A percentile compares a stretch with the other conserved stretches of the same genome.
Conservation (phyloP, 2,329 filamentous ascomycete species). For the Nigrograna mackinnonii region DNA sequence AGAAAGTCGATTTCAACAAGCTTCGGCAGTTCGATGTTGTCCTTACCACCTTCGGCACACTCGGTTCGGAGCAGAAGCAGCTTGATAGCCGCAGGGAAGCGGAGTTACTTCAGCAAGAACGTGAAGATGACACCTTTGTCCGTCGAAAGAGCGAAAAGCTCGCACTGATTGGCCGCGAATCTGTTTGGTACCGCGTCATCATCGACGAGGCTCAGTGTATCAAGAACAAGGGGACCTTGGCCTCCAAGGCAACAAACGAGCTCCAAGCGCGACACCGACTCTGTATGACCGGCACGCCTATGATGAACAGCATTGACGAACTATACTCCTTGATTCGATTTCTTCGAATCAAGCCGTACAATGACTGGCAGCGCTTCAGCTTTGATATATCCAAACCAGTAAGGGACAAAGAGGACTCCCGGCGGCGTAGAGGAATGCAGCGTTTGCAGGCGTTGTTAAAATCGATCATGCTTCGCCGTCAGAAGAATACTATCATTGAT, state of each 20-base stretch:
- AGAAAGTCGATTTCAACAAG: conserved; percentile 58
- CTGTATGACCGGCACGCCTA: conserved; percentile 80
- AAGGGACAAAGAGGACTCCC: conserved; percentile 28
- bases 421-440: conserved; percentile 60
- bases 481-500: conserved; percentile 77
- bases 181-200: conserved; percentile 66
- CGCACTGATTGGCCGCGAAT: conserved; percentile 61
- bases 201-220: conserved; percentile 81
- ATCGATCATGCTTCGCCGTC: conserved; percentile 79
- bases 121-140: conserved; percentile 28
- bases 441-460: conserved; percentile 76
- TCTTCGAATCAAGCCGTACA: conserved; percentile 76
- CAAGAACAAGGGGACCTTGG: conserved; percentile 71
- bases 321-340: conserved; percentile 79
- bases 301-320: conserved; percentile 85
- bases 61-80: conserved; percentile 69
- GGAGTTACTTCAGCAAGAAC: conserved; percentile 46
- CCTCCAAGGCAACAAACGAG: conserved; percentile 61
- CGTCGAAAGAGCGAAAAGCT: conserved; percentile 26
- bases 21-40: conserved; percentile 73
- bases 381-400: conserved; percentile 54
- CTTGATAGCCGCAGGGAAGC: conserved; percentile 55
- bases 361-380: conserved; percentile 65
- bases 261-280: conserved; percentile 67
- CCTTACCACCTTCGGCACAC: conserved; percentile 76